Evolutionary conservation across 1,139 yeast species (phyloP), one percentile per base, ranked within the genome.

Genomic region (Candida albicans): DNA sequence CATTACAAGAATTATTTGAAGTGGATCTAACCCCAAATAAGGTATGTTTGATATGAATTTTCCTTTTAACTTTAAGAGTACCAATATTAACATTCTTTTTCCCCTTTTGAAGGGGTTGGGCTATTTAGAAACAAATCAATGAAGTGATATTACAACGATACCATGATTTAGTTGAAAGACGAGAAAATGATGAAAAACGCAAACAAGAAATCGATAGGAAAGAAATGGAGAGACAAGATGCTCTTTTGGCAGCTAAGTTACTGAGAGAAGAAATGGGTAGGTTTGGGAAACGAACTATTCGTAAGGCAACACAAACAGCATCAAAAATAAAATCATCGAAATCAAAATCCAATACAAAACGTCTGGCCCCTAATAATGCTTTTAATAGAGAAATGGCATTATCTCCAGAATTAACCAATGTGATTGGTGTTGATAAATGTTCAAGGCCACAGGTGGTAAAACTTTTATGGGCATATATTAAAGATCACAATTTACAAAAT

Each of bases 401-500:
- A 29, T 79, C 87, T 18, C 70, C 74, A 4, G 76, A 74, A 37
- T 69, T 87, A 33, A 68, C 72, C 35, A 67, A 57, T 4, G 61
- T 87, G 8, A 53, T 70, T 8, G 79, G 70, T 0, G 62, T 55
- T n/a, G 61, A 60, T 4, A 56, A 63, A 44, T 58, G 77, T 43
- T 75, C 88, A 1, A 67, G 96, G 52, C 84, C 95, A 0, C 84
- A 84, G 56, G 83, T 84, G 25, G 91, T 86, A 28, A 85, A 86
- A 53, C 67, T 65, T 39, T 65, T 87, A 15, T 88, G 96, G 96
- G 77, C 71, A 10, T 82, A 88, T 59, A 86, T 88, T 51, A 85
- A 83, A 56, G 75, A 62, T 18, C 60, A 84, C 47, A 63, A 79
- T 40, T 65, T 88, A 35, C 96, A 87, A 57, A 81, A 86, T 53